phyloP scores from a whole-genome alignment of 768 basidiomycete genomes.

The Termitomyces sp. region DNA sequence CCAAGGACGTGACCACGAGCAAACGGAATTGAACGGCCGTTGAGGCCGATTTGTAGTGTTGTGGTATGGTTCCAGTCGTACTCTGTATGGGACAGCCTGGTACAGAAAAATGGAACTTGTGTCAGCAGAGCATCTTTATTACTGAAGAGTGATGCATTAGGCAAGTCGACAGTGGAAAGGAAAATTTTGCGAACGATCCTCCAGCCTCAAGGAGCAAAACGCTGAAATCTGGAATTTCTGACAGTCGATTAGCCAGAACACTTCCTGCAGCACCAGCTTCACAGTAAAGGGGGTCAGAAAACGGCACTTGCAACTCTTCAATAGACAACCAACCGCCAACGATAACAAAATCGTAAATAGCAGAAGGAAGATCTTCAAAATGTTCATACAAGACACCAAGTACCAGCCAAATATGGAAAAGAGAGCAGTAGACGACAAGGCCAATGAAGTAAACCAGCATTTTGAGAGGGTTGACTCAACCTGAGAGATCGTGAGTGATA shows the following conservation, averaged over 20 bases:
- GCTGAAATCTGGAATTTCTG: constrained; percentile 8
- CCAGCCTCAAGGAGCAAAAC: constrained; percentile 12
- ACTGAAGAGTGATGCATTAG: background rate
- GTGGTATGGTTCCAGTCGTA: constrained; percentile 32
- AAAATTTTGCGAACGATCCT: constrained; percentile 9
- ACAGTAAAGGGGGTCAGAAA: background rate
- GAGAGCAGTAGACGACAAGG: background rate
- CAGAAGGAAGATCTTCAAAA: constrained; percentile 5
- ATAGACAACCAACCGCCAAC: constrained; percentile 18
- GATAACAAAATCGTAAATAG: constrained; percentile 17
- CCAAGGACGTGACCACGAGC: constrained; percentile 28
- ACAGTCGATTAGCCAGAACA: constrained; percentile 11
- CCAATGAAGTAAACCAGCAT: background rate
- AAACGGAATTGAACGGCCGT: constrained; percentile 20
- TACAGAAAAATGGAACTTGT: constrained; percentile 16
- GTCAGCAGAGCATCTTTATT: constrained; percentile 10
- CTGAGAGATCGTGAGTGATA: background rate
- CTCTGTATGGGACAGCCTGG: constrained; percentile 16
- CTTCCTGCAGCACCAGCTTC: constrained; percentile 15
- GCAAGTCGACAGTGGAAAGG: too few relatives aligned
- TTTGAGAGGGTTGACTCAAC: background rate
- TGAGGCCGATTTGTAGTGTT: constrained; percentile 23
- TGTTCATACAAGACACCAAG: constrained; percentile 6
- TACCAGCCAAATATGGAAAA: background rate
- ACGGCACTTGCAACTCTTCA: background rate